A percentile compares a stretch with the other conserved stretches of the same genome.
Evolutionary conservation across 208 protist genomes (phyloP).

Genomic region (Porcisia hertigi): DNA sequence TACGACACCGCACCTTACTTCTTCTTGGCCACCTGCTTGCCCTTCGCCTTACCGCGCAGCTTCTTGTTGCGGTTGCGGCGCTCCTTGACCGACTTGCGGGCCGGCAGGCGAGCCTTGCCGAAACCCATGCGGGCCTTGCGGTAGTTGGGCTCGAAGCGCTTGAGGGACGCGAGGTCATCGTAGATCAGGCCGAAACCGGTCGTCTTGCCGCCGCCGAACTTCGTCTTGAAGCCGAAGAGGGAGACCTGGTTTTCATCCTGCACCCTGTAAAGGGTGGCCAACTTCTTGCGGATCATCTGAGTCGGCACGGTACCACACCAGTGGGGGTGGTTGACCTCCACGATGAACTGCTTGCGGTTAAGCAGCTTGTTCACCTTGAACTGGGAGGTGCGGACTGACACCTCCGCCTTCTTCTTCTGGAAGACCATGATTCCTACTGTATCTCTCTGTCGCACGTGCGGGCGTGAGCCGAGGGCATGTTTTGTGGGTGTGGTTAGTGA

Average conservation of each 20-base stretch:
- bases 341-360: constrained; percentile 99
- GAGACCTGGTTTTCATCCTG: constrained; percentile 94
- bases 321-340: constrained; percentile 87
- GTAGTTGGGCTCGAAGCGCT: constrained; percentile 98
- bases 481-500: background rate
- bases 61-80: constrained; percentile 99
- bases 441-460: constrained; percentile 8
- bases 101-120: constrained; percentile 82
- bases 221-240: constrained; percentile 98
- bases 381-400: constrained; percentile 95
- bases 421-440: constrained; percentile 83
- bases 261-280: constrained; percentile 98
- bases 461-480: background rate
- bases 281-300: constrained; percentile 93
- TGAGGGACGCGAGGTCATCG: constrained; percentile 94
- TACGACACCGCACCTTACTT: constrained; percentile 67
- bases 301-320: constrained; percentile 94
- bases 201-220: constrained; percentile 99
- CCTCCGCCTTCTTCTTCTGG: constrained; percentile 93
- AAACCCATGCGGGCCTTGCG: constrained; percentile 95
- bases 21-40: constrained; percentile 90
- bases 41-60: constrained; percentile 97
- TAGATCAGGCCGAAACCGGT: constrained; percentile 99
- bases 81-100: constrained; percentile 99
- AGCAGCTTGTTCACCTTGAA: constrained; percentile 99